Evolutionary conservation across 768 basidiomycete species (phyloP).

Genomic region (Leccinum uliginosum): DNA sequence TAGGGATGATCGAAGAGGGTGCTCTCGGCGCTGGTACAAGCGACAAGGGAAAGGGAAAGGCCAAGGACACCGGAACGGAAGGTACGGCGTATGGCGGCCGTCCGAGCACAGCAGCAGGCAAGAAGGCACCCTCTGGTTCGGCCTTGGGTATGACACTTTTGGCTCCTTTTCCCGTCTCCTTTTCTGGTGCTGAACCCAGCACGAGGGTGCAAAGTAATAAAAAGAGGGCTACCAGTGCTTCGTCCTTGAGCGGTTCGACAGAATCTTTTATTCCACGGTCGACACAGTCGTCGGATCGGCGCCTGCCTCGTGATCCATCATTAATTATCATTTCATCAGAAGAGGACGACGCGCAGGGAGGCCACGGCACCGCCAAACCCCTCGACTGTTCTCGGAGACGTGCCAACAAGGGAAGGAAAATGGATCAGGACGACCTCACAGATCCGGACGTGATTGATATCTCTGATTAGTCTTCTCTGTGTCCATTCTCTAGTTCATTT

Average conservation of each 20-base stretch:
- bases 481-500: not conserved
- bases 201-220: constrained; percentile 9
- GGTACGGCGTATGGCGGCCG: not conserved
- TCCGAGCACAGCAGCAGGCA: not conserved
- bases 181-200: constrained; percentile 13
- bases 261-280: constrained; percentile 14
- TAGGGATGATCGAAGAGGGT: constrained; percentile 25
- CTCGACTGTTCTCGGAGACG: constrained; percentile 8
- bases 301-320: constrained; percentile 19
- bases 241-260: constrained; percentile 12
- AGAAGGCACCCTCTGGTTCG: constrained; percentile 5
- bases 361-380: not conserved
- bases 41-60: constrained; percentile 22
- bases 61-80: constrained; percentile 4
- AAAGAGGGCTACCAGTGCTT: constrained; percentile 8
- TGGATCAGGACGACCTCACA: constrained; percentile 32
- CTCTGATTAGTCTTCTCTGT: constrained; percentile 28
- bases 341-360: constrained; percentile 12
- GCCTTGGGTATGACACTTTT: constrained; percentile 17
- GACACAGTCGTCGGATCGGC: constrained; percentile 15
- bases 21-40: constrained; percentile 9
- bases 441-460: constrained; percentile 55
- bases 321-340: constrained; percentile 21
- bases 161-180: constrained; percentile 3
- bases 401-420: constrained; percentile 9